phyloP scores from a whole-genome alignment of 805 yeast genomes.

The Ogataea dorogensis region DNA sequence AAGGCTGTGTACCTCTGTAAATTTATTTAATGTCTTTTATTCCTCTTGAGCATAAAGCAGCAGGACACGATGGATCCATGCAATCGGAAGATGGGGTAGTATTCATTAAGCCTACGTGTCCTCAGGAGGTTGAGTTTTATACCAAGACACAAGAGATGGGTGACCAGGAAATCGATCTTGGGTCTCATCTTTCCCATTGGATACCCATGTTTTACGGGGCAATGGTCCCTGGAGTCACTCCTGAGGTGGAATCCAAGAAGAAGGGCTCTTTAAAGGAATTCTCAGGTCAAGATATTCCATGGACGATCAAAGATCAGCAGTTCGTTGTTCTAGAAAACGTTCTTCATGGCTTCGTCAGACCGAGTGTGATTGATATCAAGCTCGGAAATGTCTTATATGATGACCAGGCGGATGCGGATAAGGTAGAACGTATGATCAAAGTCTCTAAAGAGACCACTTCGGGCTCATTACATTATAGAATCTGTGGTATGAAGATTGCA shows the following conservation, averaged over 20 bases:
- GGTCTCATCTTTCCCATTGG: conserved; percentile 48
- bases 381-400: conserved; percentile 75
- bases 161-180: conserved; percentile 29
- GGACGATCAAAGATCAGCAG: conserved; percentile 20
- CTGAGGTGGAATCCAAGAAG: conserved; percentile 23
- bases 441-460: conserved; percentile 78
- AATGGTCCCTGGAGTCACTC: conserved; percentile 45
- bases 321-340: conserved; percentile 73
- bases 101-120: conserved; percentile 66
- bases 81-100: conserved; percentile 61
- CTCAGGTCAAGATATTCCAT: conserved; percentile 5
- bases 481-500: conserved; percentile 80
- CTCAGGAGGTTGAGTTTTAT: conserved; percentile 78
- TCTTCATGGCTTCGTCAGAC: conserved; percentile 56
- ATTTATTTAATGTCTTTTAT: conserved; percentile 23
- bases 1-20: conserved; percentile 4
- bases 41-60: conserved; percentile 67
- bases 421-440: conserved; percentile 53
- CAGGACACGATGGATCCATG: conserved; percentile 86
- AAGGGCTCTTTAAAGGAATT: conserved; percentile 12
- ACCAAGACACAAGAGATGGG: conserved; percentile 28
- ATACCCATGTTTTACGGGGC: conserved; percentile 66
- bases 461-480: conserved; percentile 69
- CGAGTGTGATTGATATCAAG: conserved; percentile 81
- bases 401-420: conserved; percentile 54